Percentiles rank a stretch among this genome's conserved stretches.
Evolutionary conservation across 1,284 basidiomycete genomes (phyloP).

Genomic region (Sanguinoderma infundibulare): DNA sequence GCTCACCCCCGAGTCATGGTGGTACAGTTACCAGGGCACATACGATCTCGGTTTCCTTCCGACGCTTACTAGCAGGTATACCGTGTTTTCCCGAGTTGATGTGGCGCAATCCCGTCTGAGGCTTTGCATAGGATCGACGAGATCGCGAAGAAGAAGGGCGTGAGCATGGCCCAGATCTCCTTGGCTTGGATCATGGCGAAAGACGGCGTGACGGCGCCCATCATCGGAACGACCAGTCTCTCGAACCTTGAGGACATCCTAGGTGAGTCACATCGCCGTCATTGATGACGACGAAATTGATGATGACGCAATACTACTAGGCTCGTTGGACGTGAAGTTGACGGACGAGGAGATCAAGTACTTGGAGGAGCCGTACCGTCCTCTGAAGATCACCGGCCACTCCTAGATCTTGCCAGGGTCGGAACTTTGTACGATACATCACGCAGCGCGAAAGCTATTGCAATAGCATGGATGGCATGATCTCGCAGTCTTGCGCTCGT

Average conservation of each 20-base stretch:
- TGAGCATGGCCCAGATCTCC: constrained; percentile 44
- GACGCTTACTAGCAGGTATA: constrained; percentile 5
- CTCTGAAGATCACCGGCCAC: constrained; percentile 18
- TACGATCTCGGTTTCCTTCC: constrained; percentile 10
- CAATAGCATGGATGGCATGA: no score
- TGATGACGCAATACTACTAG: neutral
- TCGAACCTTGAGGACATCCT: constrained; percentile 54
- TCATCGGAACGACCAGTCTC: constrained; percentile 55
- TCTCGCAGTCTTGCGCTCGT: no score
- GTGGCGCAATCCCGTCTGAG: neutral
- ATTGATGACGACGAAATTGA: neutral
- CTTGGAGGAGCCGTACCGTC: constrained; percentile 45
- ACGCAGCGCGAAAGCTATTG: no score
- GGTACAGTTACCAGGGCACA: constrained; percentile 40
- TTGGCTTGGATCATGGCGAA: constrained; percentile 22
- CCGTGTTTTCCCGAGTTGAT: neutral
- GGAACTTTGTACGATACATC: neutral
- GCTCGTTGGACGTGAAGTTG: constrained; percentile 13
- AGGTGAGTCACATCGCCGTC: constrained; percentile 33
- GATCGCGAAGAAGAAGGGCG: constrained; percentile 39
- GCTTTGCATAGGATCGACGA: constrained; percentile 39
- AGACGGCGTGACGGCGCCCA: constrained; percentile 51
- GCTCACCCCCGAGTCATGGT: neutral
- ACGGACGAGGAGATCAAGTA: constrained; percentile 20
- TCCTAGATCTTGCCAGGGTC: neutral